Percentiles rank a stretch among this genome's conserved stretches.
Evolutionary conservation across 1,284 basidiomycete species (phyloP).

Genomic region (Naganishia liquefaciens): DNA sequence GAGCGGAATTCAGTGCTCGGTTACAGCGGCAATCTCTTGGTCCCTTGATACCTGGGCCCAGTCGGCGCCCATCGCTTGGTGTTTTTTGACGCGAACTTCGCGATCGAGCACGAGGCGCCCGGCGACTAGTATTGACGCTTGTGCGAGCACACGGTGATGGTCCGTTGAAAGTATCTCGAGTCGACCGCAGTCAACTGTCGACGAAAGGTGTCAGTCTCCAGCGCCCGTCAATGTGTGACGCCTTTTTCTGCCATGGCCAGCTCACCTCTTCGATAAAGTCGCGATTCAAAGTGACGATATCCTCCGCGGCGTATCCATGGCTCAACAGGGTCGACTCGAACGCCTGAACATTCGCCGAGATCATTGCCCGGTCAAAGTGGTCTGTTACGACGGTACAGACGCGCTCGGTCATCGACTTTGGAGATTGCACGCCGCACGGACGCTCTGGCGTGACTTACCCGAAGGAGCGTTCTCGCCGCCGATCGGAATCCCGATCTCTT

Average conservation of each 20-base stretch:
- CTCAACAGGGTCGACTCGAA: conserved; percentile 37
- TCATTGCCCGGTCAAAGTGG: conserved; percentile 35
- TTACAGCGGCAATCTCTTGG: not conserved
- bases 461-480: conserved; percentile 38
- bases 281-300: conserved; percentile 39
- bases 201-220: not conserved
- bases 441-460: conserved; percentile 36
- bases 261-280: conserved; percentile 42
- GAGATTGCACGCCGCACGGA: not conserved
- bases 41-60: too few species aligned
- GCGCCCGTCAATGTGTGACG: not conserved
- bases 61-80: too few species aligned
- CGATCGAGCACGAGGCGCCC: not conserved
- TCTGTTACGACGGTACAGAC: conserved; percentile 3
- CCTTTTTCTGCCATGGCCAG: not conserved
- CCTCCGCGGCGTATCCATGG: conserved; percentile 40
- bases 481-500: conserved; percentile 45
- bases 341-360: conserved; percentile 36
- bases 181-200: conserved; percentile 38
- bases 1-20: not conserved
- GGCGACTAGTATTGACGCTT: conserved; percentile 36
- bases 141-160: conserved; percentile 47
- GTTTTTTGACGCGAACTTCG: too few species aligned
- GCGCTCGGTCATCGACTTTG: not conserved
- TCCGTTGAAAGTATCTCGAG: conserved; percentile 43